Base-by-base conservation (phyloP, 768 basidiomycete genomes). In the Auriscalpium microsporum region DNA sequence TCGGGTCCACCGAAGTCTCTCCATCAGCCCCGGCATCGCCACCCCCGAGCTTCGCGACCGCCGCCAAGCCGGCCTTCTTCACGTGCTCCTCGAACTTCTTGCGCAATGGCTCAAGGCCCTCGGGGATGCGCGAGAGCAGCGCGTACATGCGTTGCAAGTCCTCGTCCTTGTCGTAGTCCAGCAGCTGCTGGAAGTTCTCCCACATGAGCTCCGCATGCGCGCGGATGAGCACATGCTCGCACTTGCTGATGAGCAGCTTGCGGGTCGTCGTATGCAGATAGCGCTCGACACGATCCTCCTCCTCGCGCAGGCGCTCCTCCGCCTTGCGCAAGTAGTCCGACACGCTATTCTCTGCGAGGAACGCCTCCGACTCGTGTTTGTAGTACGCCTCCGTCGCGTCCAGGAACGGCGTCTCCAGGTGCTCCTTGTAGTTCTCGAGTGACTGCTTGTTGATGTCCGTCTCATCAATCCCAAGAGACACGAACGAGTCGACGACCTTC, bases 251-350 rank as follows among this genome's bases (percentile, higher is more conserved):
- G 58, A 90, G 77, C 34, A 82, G 77, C 68, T 91, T 93, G 65
- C 90, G 81, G 17, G 95, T 96, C 56, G 84, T 84, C 8, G 87
- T 86, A 71, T 95, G 87, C 46, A 99, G 78, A 70, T 96, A 97
- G 51, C 91, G 80, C 67, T 96, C 94, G 19, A 97, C 92, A 21
- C 95, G 83, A 65, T 94, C 90, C 69, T 95, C 92, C 65, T 99
- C 95, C 70, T 99, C 94, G 55, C 83, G 81, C 56, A 99, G 72
- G 46, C 95, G 82, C 64, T 90, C 88, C 67, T 96, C 95, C 1
- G 92, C 94, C 70, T 90, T 94, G 74, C 85, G 93, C 68, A 99
- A 75, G 69, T 97, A 99, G 66, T 97, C 95, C 11, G 91, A 89
- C 50, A 97, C 86, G 55, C 80, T 87, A 72, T 92, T 92, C 64